phyloP scores from a whole-genome alignment of 1,284 basidiomycete species.

The Ceratobasidium sp. region DNA sequence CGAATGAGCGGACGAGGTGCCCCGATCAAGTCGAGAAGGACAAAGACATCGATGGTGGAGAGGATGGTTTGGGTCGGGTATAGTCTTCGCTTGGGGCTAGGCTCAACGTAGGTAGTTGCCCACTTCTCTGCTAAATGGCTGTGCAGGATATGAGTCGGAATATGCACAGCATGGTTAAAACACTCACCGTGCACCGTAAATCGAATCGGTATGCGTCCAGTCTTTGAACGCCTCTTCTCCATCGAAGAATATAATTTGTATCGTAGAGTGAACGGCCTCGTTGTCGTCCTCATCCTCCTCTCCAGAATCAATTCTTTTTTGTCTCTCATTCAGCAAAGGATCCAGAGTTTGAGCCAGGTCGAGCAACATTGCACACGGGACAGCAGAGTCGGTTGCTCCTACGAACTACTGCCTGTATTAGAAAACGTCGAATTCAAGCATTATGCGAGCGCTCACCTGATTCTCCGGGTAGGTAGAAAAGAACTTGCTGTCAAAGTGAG shows the following conservation, averaged over 20 bases:
- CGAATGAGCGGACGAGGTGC: conserved; percentile 72
- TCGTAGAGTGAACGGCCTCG: conserved; percentile 78
- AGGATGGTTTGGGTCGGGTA: conserved; percentile 65
- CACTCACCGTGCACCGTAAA: conserved; percentile 87
- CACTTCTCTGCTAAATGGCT: conserved; percentile 88
- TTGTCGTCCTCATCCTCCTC: conserved; percentile 68
- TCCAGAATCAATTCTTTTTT: conserved; percentile 59
- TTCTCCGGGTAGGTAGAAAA: conserved; percentile 73
- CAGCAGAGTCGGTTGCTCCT: conserved; percentile 97
- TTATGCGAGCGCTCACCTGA: conserved; percentile 59
- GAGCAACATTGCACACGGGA: conserved; percentile 91
- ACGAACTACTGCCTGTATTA: conserved; percentile 69
- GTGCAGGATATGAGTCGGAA: conserved; percentile 29
- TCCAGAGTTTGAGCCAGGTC: conserved; percentile 84
- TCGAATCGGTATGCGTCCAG: conserved; percentile 90
- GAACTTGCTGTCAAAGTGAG: conserved; percentile 97
- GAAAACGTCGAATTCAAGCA: conserved; percentile 17
- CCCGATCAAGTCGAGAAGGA: conserved; percentile 89
- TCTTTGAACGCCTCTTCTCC: conserved; percentile 95
- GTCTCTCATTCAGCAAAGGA: conserved; percentile 70
- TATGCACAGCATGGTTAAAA: background rate
- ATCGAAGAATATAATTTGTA: conserved; percentile 97
- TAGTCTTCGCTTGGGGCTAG: conserved; percentile 63
- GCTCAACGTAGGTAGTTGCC: conserved; percentile 69
- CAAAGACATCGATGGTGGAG: conserved; percentile 84